A percentile compares a stretch with the other conserved stretches of the same genome.
These are phyloP conservation scores for Colletotrichum limetticola DNA, from an alignment of 2,329 filamentous ascomycete genomes.

Conservation along the genomic window DNA sequence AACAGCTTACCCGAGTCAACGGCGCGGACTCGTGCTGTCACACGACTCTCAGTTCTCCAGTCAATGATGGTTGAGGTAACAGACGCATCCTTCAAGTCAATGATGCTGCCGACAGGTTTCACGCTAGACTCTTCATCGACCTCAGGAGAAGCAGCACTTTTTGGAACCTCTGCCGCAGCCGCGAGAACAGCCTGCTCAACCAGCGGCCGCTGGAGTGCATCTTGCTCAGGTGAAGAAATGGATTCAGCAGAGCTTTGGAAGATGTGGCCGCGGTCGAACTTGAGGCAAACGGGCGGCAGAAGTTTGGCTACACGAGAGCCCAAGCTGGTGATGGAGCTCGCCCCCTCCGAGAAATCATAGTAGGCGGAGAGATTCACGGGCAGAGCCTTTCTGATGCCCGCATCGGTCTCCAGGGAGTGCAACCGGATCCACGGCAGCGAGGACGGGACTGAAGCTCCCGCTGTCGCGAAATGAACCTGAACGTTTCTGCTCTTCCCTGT, in stretches of 20 bases:
- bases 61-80: not conserved
- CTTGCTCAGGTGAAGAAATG: not conserved
- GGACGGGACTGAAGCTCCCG: not conserved
- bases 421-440: not conserved
- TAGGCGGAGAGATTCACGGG: not conserved
- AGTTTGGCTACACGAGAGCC: not conserved
- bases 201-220: not conserved
- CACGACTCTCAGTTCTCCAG: not conserved
- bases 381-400: not conserved
- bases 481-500: not conserved
- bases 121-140: not conserved
- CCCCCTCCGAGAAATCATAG: not conserved
- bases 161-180: not conserved
- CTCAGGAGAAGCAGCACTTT: not conserved
- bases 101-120: not conserved
- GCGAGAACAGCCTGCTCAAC: not conserved
- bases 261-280: not conserved
- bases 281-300: not conserved
- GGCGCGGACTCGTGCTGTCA: conserved; percentile 6
- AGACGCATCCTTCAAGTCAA: not conserved
- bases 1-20: conserved; percentile 30
- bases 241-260: not conserved
- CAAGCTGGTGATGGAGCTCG: not conserved
- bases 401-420: not conserved
- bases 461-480: not conserved